Percentiles rank a stretch among this genome's conserved stretches.
These are phyloP conservation scores for Fraxinus albicans DNA, from an alignment of 305 asterid species.

Conservation along the genomic window DNA sequence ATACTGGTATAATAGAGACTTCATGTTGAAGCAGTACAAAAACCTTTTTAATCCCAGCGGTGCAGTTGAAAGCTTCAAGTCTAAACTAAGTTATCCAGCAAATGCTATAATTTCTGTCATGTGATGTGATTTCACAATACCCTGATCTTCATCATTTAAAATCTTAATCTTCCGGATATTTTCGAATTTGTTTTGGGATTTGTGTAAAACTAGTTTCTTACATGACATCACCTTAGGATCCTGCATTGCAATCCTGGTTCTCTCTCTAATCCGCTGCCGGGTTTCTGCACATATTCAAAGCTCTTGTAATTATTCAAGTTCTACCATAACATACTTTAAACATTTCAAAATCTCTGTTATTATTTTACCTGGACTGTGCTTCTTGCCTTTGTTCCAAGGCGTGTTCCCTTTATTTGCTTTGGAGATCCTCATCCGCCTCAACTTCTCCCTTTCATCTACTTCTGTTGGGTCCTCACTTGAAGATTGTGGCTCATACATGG, in stretches of 20 bases:
- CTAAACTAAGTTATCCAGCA: background rate
- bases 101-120: background rate
- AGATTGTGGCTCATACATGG: conserved; percentile 33
- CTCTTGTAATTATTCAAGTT: background rate
- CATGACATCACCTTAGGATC: conserved; percentile 99
- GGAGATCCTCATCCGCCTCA: conserved; percentile 91
- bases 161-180: background rate
- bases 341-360: background rate
- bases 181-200: background rate
- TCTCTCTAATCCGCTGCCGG: conserved; percentile 67
- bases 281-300: conserved; percentile 65
- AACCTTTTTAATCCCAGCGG: background rate
- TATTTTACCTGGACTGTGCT: conserved; percentile 78
- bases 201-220: conserved; percentile 39
- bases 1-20: background rate
- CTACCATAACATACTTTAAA: background rate
- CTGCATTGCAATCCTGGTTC: conserved; percentile 93
- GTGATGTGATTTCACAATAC: background rate
- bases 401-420: conserved; percentile 86
- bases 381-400: conserved; percentile 95
- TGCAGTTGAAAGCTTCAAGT: background rate
- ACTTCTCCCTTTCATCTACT: conserved; percentile 59
- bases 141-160: background rate
- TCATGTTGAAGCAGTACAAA: background rate
- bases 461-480: conserved; percentile 48